Base-by-base conservation (phyloP, 2,329 filamentous ascomycete species). In the Paecilomyces formosus region DNA sequence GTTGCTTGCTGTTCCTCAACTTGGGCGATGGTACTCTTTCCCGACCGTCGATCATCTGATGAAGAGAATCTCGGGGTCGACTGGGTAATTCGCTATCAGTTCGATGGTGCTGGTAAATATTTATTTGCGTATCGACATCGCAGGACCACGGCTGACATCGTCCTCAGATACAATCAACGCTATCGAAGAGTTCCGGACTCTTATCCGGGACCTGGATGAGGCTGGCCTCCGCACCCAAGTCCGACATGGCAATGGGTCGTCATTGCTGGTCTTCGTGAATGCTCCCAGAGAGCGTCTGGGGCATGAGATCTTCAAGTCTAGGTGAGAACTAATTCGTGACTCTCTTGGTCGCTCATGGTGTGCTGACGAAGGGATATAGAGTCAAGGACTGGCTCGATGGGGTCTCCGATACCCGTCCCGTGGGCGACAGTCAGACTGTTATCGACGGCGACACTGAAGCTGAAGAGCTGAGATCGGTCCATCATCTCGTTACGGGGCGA, bases 381-480 rank as follows among this genome's bases (percentile, higher is more conserved):
- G 87, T 97, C 18, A 89, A 92, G 70, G 94, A 97, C 76, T 99
- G 92, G 91, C 85, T 97, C 33, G 88, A 94, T 71, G 92, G 92
- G 56, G 88, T 97, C 57, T 87, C 91, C 62, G 83, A 89, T 55
- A 83, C 85, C 21, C 86, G 91, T 35, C 93, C 93, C 0, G 83
- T 86, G 58, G 87, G 86, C 68, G 86, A 95, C 64, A 85, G 90
- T 18, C 77, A 82, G 54, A 80, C 85, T 60, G 83, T 87, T 13
- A 83, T 95, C 56, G 88, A 96, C 64, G 89, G 92, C 1, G 82
- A 97, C 58, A 90, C 88, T 45, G 90, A 96, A 70, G 90, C 93
- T 22, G 94, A 99, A 77, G 84, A 92, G 53, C 83, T 96, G 52
- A 86, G 94, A 33, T 85, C 95, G 53, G 88, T 96, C 59, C 94